Percentiles rank a stretch among this genome's conserved stretches.
Conservation (phyloP, 257 asterid species). For the Penstemon davidsonii region DNA sequence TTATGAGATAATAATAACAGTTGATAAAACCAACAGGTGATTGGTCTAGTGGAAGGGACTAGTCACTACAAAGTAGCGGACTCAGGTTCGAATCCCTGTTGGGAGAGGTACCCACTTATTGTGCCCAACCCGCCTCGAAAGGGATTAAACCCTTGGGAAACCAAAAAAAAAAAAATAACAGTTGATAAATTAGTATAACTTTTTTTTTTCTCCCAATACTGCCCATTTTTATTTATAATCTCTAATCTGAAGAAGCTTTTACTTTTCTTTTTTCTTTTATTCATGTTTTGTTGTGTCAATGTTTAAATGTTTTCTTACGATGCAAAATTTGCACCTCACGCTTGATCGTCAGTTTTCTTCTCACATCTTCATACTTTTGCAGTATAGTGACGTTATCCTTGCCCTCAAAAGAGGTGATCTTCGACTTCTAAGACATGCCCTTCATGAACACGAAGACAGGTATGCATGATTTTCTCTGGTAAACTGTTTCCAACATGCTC, state of each 20-base stretch:
- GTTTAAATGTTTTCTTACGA: neutral
- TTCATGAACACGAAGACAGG: constrained; percentile 90
- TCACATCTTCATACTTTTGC: constrained; percentile 33
- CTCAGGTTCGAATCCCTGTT: too few species aligned
- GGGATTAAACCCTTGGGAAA: too few species aligned
- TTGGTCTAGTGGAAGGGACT: too few species aligned
- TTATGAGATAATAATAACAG: neutral
- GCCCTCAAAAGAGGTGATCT: constrained; percentile 94
- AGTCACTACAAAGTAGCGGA: too few species aligned
- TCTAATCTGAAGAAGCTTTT: neutral
- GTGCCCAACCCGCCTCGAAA: too few species aligned
- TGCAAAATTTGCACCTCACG: constrained; percentile 6
- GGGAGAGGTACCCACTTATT: too few species aligned
- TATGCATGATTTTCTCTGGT: constrained; percentile 33
- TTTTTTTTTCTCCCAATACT: too few species aligned
- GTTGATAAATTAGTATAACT: too few species aligned
- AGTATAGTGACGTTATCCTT: constrained; percentile 78
- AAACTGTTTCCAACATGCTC: constrained; percentile 6
- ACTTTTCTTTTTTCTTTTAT: neutral
- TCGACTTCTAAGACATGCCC: constrained; percentile 82
- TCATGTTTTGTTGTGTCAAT: neutral
- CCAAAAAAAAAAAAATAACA: too few species aligned
- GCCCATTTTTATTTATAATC: neutral
- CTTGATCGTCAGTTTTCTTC: neutral
- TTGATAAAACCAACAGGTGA: too few species aligned